Conservation (phyloP, 176 grass and related monocot species). For the Tillandsia leiboldiana region DNA sequence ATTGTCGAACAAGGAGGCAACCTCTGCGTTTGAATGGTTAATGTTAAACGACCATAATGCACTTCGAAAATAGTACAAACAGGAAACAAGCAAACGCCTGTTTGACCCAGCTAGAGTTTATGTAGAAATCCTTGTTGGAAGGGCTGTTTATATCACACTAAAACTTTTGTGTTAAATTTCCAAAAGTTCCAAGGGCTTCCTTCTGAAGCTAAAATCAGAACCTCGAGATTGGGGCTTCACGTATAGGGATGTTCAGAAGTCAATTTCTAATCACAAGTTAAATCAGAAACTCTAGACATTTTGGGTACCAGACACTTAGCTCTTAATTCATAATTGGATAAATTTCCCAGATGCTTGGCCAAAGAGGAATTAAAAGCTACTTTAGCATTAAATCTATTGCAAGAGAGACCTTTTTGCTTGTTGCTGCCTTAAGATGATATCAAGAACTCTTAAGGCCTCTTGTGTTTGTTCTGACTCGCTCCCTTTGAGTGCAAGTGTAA, state of each 20-base stretch:
- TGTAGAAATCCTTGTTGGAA: too few species aligned
- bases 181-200: too few species aligned
- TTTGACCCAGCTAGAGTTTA: too few species aligned
- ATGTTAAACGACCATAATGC: not conserved
- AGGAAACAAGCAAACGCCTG: conserved; percentile 21
- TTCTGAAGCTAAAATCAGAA: too few species aligned
- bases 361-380: not conserved
- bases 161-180: too few species aligned
- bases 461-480: conserved; percentile 47
- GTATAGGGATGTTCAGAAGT: too few species aligned
- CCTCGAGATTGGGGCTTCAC: too few species aligned
- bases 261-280: too few species aligned
- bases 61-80: not conserved
- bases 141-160: too few species aligned
- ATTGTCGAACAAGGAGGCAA: conserved; percentile 61
- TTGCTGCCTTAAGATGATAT: conserved; percentile 84
- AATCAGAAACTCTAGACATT: too few species aligned
- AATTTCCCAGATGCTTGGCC: not conserved
- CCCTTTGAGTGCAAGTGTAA: conserved; percentile 53
- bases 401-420: conserved; percentile 49
- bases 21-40: conserved; percentile 23
- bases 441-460: conserved; percentile 68
- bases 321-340: too few species aligned
- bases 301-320: too few species aligned
- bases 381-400: not conserved